These are phyloP conservation scores for Aspergillus sparsus DNA, from an alignment of 495 filamentous ascomycete genomes.

Conservation along the genomic window DNA sequence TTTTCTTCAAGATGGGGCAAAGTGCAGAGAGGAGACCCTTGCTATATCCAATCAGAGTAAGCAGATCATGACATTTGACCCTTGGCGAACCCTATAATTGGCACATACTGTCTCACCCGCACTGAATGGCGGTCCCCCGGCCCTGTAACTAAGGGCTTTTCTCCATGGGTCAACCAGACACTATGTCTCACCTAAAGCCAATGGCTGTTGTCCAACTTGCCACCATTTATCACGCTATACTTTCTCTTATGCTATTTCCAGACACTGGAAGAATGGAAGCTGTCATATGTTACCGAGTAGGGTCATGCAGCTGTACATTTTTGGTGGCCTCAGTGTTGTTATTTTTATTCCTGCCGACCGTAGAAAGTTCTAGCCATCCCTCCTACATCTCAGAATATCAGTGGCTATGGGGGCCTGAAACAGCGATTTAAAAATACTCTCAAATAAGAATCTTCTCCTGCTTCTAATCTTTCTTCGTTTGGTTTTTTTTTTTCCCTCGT, in stretches of 20 bases:
- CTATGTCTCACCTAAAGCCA: slow-evolving; percentile 21
- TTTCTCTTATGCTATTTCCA: slow-evolving; percentile 11
- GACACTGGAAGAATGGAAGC: slow-evolving; percentile 12
- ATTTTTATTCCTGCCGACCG: slow-evolving; percentile 17
- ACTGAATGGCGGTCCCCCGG: not conserved
- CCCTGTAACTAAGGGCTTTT: slow-evolving; percentile 2
- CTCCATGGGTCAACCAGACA: slow-evolving; percentile 10
- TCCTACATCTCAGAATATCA: no score
- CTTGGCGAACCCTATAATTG: slow-evolving; percentile 23
- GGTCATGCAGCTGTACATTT: not conserved
- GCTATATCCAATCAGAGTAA: slow-evolving; percentile 15
- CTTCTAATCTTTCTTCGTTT: no score
- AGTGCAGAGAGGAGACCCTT: slow-evolving; percentile 1
- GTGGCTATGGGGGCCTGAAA: slow-evolving; percentile 1
- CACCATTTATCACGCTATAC: slow-evolving; percentile 7
- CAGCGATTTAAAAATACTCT: not conserved
- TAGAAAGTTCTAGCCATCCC: slow-evolving; percentile 13
- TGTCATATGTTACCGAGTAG: slow-evolving; percentile 15
- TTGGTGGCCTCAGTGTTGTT: slow-evolving; percentile 13
- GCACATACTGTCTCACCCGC: slow-evolving; percentile 20
- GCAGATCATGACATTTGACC: slow-evolving; percentile 20
- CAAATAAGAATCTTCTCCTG: no score
- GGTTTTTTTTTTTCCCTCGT: no score
- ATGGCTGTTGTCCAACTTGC: slow-evolving; percentile 18
- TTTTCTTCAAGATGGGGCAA: not conserved